phyloP scores from a whole-genome alignment of 768 basidiomycete genomes.

The Dioszegia crocea region DNA sequence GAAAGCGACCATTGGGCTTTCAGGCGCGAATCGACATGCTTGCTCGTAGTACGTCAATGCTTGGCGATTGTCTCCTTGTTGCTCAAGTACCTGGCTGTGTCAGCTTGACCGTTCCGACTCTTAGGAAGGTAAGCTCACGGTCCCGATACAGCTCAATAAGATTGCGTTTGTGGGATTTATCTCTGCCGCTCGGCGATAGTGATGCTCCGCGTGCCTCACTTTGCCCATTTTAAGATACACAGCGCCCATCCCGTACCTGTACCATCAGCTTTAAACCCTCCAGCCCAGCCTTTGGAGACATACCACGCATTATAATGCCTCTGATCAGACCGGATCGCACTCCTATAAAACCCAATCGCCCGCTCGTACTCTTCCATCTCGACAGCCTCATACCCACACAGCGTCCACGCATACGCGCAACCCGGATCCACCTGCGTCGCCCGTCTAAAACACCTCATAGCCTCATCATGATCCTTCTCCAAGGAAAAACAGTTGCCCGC shows the following conservation, averaged over 20 bases:
- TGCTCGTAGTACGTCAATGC: constrained; percentile 77
- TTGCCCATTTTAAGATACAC: constrained; percentile 95
- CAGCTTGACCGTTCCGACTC: background rate
- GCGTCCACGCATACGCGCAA: constrained; percentile 91
- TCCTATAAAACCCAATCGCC: constrained; percentile 86
- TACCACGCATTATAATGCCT: constrained; percentile 99
- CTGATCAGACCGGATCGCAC: constrained; percentile 81
- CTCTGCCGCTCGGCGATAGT: constrained; percentile 83
- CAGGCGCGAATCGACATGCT: constrained; percentile 72
- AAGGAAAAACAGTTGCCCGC: constrained; percentile 93
- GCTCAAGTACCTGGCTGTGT: constrained; percentile 70
- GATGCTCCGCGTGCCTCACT: constrained; percentile 87
- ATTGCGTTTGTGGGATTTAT: constrained; percentile 95
- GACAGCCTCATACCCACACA: constrained; percentile 94
- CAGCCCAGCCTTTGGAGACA: constrained; percentile 46
- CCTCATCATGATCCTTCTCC: constrained; percentile 88
- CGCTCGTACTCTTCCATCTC: constrained; percentile 86
- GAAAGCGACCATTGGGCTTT: constrained; percentile 90
- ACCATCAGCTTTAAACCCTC: constrained; percentile 1
- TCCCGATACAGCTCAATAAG: constrained; percentile 90
- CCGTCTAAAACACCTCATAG: constrained; percentile 87
- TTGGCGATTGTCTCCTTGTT: constrained; percentile 68
- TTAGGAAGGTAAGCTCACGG: constrained; percentile 61
- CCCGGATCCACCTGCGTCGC: constrained; percentile 82
- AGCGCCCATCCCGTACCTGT: constrained; percentile 96